These are phyloP conservation scores for Dendrobium officinale DNA, from an alignment of 106 monocot species.

Conservation along the genomic window DNA sequence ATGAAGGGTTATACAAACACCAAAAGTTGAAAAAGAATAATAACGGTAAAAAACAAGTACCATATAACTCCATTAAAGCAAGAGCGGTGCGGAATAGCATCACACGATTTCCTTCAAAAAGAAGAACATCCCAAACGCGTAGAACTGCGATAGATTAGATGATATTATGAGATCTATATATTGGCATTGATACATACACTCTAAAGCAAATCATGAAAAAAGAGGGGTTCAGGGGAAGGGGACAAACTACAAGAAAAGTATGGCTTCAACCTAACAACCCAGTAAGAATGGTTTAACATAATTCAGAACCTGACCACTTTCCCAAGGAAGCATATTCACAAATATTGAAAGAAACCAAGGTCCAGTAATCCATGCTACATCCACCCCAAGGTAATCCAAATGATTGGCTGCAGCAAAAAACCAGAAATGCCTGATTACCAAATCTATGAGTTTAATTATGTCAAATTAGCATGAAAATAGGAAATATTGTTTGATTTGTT, in stretches of 20 bases:
- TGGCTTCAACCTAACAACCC: not conserved
- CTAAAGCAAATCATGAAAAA: not conserved
- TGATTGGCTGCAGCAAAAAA: conserved; percentile 70
- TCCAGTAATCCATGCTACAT: conserved; percentile 95
- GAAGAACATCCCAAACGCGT: conserved; percentile 93
- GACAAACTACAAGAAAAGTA: not conserved
- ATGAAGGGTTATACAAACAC: no score
- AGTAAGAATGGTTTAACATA: not conserved
- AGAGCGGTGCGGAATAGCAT: conserved; percentile 88
- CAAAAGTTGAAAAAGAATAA: no score
- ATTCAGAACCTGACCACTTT: conserved; percentile 80
- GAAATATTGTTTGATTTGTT: not conserved
- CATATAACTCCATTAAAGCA: conserved; percentile 97
- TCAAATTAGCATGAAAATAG: conserved; percentile 1
- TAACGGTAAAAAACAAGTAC: conserved; percentile 26
- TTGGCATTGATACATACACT: not conserved
- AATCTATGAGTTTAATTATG: not conserved
- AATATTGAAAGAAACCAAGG: conserved; percentile 99
- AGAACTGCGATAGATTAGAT: conserved; percentile 51
- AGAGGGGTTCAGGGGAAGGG: not conserved
- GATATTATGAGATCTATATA: not conserved
- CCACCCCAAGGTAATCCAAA: conserved; percentile 93
- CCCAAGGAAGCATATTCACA: conserved; percentile 99
- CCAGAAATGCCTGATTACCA: not conserved
- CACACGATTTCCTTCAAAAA: conserved; percentile 89